Evolutionary conservation across 176 grass and related monocot genomes (phyloP).

Genomic region (Rhipidocladum racemiflorum): DNA sequence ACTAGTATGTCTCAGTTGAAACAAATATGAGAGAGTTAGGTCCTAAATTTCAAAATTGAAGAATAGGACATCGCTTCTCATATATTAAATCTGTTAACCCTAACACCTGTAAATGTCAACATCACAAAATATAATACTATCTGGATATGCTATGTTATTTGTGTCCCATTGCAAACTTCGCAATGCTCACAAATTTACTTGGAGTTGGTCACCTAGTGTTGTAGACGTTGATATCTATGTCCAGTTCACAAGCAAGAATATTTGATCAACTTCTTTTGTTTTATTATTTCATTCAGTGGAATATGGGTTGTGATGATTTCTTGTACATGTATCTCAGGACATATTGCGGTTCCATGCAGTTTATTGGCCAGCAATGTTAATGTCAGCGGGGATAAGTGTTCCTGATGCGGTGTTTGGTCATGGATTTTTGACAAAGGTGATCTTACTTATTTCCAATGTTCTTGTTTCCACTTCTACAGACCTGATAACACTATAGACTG

Average conservation of each 20-base stretch:
- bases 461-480: constrained; percentile 2
- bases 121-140: background rate
- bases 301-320: constrained; percentile 32
- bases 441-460: constrained; percentile 15
- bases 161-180: background rate
- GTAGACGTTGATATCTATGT: background rate
- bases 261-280: constrained; percentile 6
- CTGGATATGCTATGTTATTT: background rate
- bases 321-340: constrained; percentile 53
- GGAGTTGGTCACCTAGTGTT: constrained; percentile 1
- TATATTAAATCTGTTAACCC: background rate
- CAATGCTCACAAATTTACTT: background rate
- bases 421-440: constrained; percentile 95
- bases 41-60: constrained; percentile 2
- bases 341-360: constrained; percentile 95
- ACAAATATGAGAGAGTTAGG: constrained; percentile 1
- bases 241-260: constrained; percentile 9
- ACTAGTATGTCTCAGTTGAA: constrained; percentile 5
- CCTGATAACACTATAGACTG: background rate
- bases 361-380: constrained; percentile 97
- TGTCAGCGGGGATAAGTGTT: constrained; percentile 84
- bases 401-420: constrained; percentile 92
- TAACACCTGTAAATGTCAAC: background rate
- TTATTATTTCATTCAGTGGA: background rate
- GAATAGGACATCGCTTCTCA: background rate